Evolutionary conservation across 495 filamentous ascomycete species (phyloP).

Genomic region (Hypoxylon fuscum): DNA sequence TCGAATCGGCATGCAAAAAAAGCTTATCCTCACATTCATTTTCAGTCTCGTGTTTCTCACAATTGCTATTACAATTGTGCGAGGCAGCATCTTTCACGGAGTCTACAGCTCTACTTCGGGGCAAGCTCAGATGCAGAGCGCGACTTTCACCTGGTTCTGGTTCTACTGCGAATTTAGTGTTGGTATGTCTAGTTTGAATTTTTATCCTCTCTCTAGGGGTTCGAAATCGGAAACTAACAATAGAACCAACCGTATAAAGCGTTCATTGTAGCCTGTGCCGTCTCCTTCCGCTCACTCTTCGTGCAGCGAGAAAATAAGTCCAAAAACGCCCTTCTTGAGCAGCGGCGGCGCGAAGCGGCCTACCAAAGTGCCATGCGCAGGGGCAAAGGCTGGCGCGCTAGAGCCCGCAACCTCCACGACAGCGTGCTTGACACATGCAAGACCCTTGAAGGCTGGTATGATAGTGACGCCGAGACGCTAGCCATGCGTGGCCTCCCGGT

Average conservation of each 20-base stretch:
- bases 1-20: conserved; percentile 18
- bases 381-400: conserved; percentile 8
- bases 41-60: conserved; percentile 30
- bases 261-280: conserved; percentile 27
- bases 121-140: conserved; percentile 1
- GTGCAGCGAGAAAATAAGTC: conserved; percentile 9
- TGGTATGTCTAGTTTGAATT: neutral
- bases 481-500: conserved; percentile 4
- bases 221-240: neutral
- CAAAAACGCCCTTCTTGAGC: neutral
- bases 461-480: neutral
- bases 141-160: conserved; percentile 22
- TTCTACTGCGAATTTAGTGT: conserved; percentile 23
- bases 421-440: conserved; percentile 20
- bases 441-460: conserved; percentile 11
- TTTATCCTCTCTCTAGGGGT: no score
- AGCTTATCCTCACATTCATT: conserved; percentile 18
- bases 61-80: conserved; percentile 28
- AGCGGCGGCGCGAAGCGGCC: conserved; percentile 9
- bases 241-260: conserved; percentile 1
- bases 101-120: conserved; percentile 8
- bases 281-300: conserved; percentile 33
- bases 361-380: conserved; percentile 7
- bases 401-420: conserved; percentile 6
- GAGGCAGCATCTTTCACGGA: conserved; percentile 19